These are phyloP conservation scores for Didymella lethalis DNA, from an alignment of 2,329 filamentous ascomycete species.

Conservation along the genomic window DNA sequence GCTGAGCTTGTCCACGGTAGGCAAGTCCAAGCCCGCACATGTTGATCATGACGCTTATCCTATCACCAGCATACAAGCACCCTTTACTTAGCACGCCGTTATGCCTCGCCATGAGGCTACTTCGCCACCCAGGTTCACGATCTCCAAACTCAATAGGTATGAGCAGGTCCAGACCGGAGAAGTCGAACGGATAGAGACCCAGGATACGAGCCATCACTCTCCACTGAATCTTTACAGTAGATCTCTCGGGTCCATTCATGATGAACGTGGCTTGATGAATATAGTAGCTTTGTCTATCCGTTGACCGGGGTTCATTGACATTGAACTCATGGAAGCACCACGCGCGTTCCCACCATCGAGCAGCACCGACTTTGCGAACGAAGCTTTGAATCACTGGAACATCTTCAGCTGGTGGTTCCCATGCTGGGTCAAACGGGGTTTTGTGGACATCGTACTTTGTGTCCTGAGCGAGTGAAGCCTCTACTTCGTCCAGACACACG, in stretches of 20 bases:
- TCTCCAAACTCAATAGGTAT: slow-evolving; percentile 6
- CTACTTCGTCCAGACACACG: slow-evolving; percentile 19
- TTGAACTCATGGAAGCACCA: slow-evolving; percentile 32
- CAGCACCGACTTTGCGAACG: slow-evolving; percentile 16
- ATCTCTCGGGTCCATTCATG: slow-evolving; percentile 21
- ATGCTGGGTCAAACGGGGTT: neutral
- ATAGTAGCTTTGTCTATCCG: slow-evolving; percentile 16
- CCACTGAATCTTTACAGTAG: slow-evolving; percentile 27
- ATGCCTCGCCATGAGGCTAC: slow-evolving; percentile 26
- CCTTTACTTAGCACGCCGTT: slow-evolving; percentile 21
- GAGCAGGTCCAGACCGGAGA: slow-evolving; percentile 5
- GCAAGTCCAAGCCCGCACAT: slow-evolving; percentile 25
- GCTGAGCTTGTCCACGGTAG: slow-evolving; percentile 12
- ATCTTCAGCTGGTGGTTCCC: slow-evolving; percentile 10
- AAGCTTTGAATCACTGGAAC: slow-evolving; percentile 11
- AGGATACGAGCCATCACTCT: slow-evolving; percentile 15
- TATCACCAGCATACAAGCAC: slow-evolving; percentile 20
- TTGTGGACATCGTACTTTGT: neutral
- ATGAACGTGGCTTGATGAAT: slow-evolving; percentile 27
- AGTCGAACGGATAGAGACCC: neutral
- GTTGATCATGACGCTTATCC: slow-evolving; percentile 28
- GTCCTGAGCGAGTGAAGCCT: slow-evolving; percentile 11
- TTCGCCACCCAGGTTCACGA: slow-evolving; percentile 11
- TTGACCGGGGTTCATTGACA: slow-evolving; percentile 26
- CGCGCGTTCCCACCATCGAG: slow-evolving; percentile 27